phyloP scores from a whole-genome alignment of 768 basidiomycete species.

The Tylopilus vinaceipallidus region DNA sequence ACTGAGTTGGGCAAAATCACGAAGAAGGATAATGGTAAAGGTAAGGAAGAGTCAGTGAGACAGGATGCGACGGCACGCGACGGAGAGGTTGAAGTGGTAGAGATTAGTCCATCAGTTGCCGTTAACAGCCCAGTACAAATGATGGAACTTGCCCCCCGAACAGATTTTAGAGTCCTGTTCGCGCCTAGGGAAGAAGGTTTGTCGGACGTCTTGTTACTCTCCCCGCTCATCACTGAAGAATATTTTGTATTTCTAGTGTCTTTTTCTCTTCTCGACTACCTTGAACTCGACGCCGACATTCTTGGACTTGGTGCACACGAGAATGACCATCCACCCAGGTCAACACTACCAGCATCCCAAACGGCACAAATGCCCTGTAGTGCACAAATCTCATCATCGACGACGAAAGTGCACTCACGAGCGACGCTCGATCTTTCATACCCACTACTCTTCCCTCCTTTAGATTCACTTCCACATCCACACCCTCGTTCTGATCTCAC shows the following conservation, averaged over 20 bases:
- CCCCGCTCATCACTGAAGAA: neutral
- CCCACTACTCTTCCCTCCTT: conserved; percentile 64
- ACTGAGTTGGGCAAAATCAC: neutral
- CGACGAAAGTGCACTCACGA: conserved; percentile 6
- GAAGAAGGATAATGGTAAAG: conserved; percentile 24
- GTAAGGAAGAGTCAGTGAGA: conserved; percentile 14
- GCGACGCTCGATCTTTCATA: conserved; percentile 50
- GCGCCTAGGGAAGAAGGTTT: conserved; percentile 66
- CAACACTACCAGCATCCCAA: conserved; percentile 11
- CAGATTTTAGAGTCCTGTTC: conserved; percentile 69
- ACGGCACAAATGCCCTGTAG: neutral
- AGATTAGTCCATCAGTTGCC: neutral
- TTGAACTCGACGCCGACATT: conserved; percentile 66
- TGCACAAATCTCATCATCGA: neutral
- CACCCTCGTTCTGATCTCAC: conserved; percentile 8
- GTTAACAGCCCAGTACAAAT: neutral
- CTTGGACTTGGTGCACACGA: conserved; percentile 19
- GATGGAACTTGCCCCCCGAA: conserved; percentile 5
- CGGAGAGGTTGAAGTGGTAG: conserved; percentile 14
- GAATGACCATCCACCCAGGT: neutral
- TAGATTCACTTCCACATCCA: conserved; percentile 21
- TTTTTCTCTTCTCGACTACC: conserved; percentile 74
- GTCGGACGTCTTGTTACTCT: conserved; percentile 8
- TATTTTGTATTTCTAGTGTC: conserved; percentile 38
- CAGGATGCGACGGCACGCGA: too few species aligned